phyloP scores from a whole-genome alignment of 192 early-diverging fungal species.

The Phycomyces blakesleeanus region DNA sequence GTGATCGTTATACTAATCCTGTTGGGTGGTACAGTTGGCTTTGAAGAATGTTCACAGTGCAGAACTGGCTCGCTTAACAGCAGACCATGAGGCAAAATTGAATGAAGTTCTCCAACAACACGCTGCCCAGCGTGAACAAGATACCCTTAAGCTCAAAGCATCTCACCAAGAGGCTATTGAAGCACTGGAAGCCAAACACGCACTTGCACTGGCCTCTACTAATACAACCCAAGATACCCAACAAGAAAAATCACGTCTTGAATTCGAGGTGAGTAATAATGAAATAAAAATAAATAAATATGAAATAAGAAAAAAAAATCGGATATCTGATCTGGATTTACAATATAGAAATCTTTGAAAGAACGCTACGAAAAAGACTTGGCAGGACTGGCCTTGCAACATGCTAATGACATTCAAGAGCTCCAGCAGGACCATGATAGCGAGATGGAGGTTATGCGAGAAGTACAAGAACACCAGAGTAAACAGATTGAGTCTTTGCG shows the following conservation, averaged over 20 bases:
- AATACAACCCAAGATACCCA: not conserved
- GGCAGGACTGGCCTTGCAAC: not conserved
- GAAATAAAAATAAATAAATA: too few relatives aligned
- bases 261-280: not conserved
- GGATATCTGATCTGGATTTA: not conserved
- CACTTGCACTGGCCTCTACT: not conserved
- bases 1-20: too few relatives aligned
- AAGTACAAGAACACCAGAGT: not conserved
- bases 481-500: slow-evolving; percentile 3
- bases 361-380: not conserved
- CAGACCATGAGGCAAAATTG: slow-evolving; percentile 17
- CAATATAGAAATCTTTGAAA: not conserved
- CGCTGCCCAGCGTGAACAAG: slow-evolving; percentile 17
- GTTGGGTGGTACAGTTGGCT: slow-evolving; percentile 9
- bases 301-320: not conserved
- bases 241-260: not conserved
- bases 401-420: not conserved
- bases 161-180: not conserved
- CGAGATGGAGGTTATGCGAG: not conserved
- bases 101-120: slow-evolving; percentile 14
- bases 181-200: slow-evolving; percentile 1
- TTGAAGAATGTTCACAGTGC: slow-evolving; percentile 16
- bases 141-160: not conserved
- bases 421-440: not conserved
- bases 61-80: slow-evolving; percentile 3